Conservation (phyloP, 2,329 filamentous ascomycete genomes). For the Bimuria novae-zelandiae region DNA sequence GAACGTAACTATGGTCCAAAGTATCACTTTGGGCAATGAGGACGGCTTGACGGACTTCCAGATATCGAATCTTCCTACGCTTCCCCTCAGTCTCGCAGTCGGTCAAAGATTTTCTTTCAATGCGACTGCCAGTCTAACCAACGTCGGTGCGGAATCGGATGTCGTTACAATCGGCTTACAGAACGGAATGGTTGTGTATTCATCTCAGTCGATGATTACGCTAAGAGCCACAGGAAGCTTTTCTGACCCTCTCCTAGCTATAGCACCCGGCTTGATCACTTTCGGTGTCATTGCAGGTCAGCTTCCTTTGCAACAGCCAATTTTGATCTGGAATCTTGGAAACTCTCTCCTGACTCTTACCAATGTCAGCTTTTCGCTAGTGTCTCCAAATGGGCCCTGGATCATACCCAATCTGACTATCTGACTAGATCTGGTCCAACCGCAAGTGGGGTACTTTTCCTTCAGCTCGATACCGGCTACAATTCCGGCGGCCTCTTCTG, state of each 20-base stretch:
- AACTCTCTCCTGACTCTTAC: conserved; percentile 52
- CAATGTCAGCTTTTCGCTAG: conserved; percentile 52
- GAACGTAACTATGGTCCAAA: conserved; percentile 50
- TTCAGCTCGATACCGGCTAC: conserved; percentile 54
- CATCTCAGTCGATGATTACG: conserved; percentile 52
- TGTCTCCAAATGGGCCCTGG: conserved; percentile 54
- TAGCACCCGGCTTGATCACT: conserved; percentile 55
- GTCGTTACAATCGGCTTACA: conserved; percentile 25
- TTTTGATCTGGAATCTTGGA: conserved; percentile 58
- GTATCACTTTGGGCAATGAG: conserved; percentile 37
- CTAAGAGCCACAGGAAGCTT: conserved; percentile 58
- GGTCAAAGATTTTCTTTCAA: conserved; percentile 52
- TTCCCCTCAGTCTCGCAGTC: conserved; percentile 40
- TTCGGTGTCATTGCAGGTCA: conserved; percentile 57
- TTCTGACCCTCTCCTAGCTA: conserved; percentile 49
- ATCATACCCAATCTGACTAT: conserved; percentile 43
- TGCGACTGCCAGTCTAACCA: conserved; percentile 52
- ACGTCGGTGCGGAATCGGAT: conserved; percentile 42
- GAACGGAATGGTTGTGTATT: conserved; percentile 54
- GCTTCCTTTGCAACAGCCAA: conserved; percentile 42
- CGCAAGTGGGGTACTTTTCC: conserved; percentile 55
- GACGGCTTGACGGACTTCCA: conserved; percentile 47
- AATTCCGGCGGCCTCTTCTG: conserved; percentile 48
- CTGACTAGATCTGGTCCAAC: conserved; percentile 36
- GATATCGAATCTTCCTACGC: conserved; percentile 34